These are phyloP conservation scores for Xanthoconium purpureum DNA, from an alignment of 768 basidiomycete genomes.

Conservation along the genomic window DNA sequence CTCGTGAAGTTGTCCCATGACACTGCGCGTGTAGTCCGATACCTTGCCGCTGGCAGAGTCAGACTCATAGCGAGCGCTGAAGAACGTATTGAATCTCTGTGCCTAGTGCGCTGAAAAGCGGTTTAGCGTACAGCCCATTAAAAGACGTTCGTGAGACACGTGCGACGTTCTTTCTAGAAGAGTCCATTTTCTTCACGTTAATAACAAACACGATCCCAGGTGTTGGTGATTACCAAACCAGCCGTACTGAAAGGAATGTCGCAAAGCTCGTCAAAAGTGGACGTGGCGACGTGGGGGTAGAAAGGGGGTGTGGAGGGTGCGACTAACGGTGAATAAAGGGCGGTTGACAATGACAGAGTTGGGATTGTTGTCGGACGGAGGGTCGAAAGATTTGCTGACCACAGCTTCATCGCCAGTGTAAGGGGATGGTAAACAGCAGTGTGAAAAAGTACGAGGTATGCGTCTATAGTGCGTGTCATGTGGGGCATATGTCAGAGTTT, in stretches of 20 bases:
- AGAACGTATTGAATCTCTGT: conserved; percentile 93
- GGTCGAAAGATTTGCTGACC: conserved; percentile 77
- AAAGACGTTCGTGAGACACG: conserved; percentile 3
- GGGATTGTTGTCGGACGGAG: conserved; percentile 26
- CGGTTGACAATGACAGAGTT: conserved; percentile 62
- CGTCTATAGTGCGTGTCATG: conserved; percentile 79
- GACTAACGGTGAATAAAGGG: conserved; percentile 83
- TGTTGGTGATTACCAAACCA: conserved; percentile 88
- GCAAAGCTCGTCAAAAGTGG: conserved; percentile 83
- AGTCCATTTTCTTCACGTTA: conserved; percentile 84
- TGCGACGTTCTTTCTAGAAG: conserved; percentile 85
- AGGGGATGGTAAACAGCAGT: conserved; percentile 79
- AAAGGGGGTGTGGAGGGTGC: conserved; percentile 71
- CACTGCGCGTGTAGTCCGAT: conserved; percentile 84
- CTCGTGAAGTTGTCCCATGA: conserved; percentile 92
- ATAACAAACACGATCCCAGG: conserved; percentile 83
- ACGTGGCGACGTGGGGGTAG: conserved; percentile 78
- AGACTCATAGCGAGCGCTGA: conserved; percentile 95
- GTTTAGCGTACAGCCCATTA: background rate
- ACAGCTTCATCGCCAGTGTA: conserved; percentile 52
- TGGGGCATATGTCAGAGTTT: background rate
- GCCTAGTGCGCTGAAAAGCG: conserved; percentile 48
- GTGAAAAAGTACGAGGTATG: conserved; percentile 84
- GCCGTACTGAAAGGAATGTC: conserved; percentile 88
- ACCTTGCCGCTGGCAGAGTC: conserved; percentile 46